Evolutionary conservation across 805 yeast genomes (phyloP).

Genomic region (Yamadazyma ubonensis): DNA sequence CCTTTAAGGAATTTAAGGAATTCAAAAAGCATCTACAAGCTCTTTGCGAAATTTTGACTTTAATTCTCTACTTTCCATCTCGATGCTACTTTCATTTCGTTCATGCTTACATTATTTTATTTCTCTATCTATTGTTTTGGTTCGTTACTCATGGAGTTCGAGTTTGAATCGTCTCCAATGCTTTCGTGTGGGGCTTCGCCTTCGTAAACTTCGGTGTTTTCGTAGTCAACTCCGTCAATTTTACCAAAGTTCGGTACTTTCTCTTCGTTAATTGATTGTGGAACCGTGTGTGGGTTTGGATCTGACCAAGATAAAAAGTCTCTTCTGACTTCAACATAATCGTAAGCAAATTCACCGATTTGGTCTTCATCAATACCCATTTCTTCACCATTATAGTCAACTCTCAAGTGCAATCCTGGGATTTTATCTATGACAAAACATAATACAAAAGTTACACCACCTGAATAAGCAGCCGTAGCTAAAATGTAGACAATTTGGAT

Average conservation of each 20-base stretch:
- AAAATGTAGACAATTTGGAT: conserved; percentile 81
- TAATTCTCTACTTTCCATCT: too few relatives aligned
- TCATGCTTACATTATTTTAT: conserved; percentile 2
- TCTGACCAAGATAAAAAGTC: conserved; percentile 66
- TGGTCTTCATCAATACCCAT: conserved; percentile 94
- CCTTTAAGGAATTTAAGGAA: too few relatives aligned
- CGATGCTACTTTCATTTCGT: too few relatives aligned
- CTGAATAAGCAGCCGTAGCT: conserved; percentile 73
- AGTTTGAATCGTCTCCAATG: conserved; percentile 3
- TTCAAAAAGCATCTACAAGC: too few relatives aligned
- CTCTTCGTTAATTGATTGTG: conserved; percentile 4
- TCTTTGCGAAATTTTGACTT: too few relatives aligned
- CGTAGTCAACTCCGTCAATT: conserved; percentile 2
- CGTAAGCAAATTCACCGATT: conserved; percentile 98
- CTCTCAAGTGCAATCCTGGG: conserved; percentile 81
- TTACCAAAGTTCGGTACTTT: background rate
- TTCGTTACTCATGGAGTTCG: conserved; percentile 8
- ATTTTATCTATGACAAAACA: conserved; percentile 72
- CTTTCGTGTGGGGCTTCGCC: conserved; percentile 5
- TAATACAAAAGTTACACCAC: conserved; percentile 72
- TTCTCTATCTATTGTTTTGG: conserved; percentile 6
- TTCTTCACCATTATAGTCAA: conserved; percentile 81
- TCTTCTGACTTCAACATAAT: conserved; percentile 93
- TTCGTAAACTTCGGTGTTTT: conserved; percentile 4
- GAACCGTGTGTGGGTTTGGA: conserved; percentile 17